Percentiles rank a stretch among this genome's conserved stretches.
Evolutionary conservation across 768 basidiomycete genomes (phyloP).

Genomic region (Daedaleopsis sinensis): DNA sequence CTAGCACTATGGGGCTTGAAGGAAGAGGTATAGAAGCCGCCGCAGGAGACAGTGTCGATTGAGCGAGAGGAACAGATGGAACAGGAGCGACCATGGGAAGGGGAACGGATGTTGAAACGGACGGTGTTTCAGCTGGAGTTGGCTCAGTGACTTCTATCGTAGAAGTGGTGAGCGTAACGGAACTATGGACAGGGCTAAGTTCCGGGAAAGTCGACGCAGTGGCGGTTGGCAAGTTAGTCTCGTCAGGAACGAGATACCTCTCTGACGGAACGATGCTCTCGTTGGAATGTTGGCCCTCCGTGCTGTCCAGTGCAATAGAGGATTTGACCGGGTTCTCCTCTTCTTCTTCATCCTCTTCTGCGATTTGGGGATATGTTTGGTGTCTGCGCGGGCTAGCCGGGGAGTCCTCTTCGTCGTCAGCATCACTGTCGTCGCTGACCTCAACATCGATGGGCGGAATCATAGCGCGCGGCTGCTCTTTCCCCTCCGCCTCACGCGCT

Average conservation of each 20-base stretch:
- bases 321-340: conserved; percentile 28
- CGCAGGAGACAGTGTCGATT: not conserved
- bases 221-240: conserved; percentile 32
- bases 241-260: conserved; percentile 34
- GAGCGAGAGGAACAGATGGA: not conserved
- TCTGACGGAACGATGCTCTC: conserved; percentile 33
- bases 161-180: not conserved
- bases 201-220: conserved; percentile 31
- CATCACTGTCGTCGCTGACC: conserved; percentile 82
- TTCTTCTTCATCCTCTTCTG: conserved; percentile 71
- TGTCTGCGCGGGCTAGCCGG: conserved; percentile 17
- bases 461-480: conserved; percentile 38
- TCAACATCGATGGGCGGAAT: conserved; percentile 76
- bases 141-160: conserved; percentile 14
- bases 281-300: conserved; percentile 6
- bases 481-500: conserved; percentile 46
- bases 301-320: not conserved
- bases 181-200: conserved; percentile 4
- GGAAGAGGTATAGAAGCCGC: conserved; percentile 4
- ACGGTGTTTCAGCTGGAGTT: conserved; percentile 9
- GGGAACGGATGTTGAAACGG: not conserved
- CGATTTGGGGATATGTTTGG: conserved; percentile 57
- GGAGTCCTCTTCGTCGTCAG: conserved; percentile 47
- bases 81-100: not conserved
- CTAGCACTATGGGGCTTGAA: conserved; percentile 9